Evolutionary conservation across 1,284 basidiomycete species (phyloP).

Genomic region (Apiotrichum sp.): DNA sequence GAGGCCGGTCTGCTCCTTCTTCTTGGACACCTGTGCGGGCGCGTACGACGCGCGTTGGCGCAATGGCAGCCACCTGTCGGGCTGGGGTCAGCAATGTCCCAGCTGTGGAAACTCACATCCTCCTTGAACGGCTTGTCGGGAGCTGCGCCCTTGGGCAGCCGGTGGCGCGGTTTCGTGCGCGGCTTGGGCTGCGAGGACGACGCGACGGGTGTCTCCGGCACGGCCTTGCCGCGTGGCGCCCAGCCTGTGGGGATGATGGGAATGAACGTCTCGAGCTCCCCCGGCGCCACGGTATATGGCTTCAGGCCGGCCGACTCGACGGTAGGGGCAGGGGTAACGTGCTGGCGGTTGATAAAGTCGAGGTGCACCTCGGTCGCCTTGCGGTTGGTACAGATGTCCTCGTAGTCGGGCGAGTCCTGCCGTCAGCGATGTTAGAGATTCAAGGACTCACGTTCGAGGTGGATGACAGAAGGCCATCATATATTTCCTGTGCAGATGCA

Average conservation of each 20-base stretch:
- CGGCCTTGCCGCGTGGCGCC: constrained; percentile 18
- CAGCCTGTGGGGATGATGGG: constrained; percentile 39
- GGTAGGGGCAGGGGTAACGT: constrained; percentile 22
- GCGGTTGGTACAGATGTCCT: constrained; percentile 76
- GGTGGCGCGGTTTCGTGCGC: constrained; percentile 34
- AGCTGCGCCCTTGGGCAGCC: constrained; percentile 42
- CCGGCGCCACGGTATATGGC: constrained; percentile 20
- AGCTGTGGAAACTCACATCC: constrained; percentile 35
- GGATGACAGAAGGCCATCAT: constrained; percentile 68
- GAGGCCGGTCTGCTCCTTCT: constrained; percentile 27
- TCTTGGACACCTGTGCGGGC: constrained; percentile 29
- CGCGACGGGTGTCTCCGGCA: background rate
- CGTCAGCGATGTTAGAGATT: background rate
- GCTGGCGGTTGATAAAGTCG: constrained; percentile 62
- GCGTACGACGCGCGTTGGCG: constrained; percentile 37
- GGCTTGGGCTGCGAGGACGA: constrained; percentile 2
- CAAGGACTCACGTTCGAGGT: constrained; percentile 57
- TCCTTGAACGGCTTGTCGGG: constrained; percentile 32
- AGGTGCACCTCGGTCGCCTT: constrained; percentile 69
- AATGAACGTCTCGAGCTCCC: constrained; percentile 35
- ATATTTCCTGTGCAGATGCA: constrained; percentile 63
- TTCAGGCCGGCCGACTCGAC: constrained; percentile 8
- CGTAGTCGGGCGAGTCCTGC: constrained; percentile 75
- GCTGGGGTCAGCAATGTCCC: constrained; percentile 19
- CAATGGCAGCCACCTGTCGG: constrained; percentile 46